Evolutionary conservation across 2,329 filamentous ascomycete species (phyloP).

Genomic region (Cryphonectria japonica): DNA sequence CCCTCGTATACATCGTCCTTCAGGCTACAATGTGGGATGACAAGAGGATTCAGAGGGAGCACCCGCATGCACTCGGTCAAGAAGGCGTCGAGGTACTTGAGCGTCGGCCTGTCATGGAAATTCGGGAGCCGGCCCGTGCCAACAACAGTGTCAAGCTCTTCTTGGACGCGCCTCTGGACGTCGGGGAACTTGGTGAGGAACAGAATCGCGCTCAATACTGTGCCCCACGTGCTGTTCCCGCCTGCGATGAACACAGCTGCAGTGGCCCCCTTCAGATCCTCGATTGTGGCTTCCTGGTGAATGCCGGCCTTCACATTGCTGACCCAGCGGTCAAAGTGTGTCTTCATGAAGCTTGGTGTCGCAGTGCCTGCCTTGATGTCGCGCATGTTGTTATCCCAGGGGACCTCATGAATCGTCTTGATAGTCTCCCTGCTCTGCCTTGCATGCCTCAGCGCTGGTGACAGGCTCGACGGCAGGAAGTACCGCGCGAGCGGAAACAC

Average conservation of each 20-base stretch:
- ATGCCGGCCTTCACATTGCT: constrained; percentile 36
- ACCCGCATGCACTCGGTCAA: constrained; percentile 52
- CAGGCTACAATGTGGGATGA: constrained; percentile 58
- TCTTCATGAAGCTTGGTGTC: constrained; percentile 38
- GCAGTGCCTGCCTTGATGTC: constrained; percentile 40
- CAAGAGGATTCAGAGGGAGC: constrained; percentile 51
- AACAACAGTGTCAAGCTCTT: constrained; percentile 51
- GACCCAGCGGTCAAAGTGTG: constrained; percentile 36
- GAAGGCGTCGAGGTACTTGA: constrained; percentile 51
- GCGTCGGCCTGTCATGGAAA: constrained; percentile 47
- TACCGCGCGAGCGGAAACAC: constrained; percentile 50
- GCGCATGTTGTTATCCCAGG: constrained; percentile 40
- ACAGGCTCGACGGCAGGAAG: constrained; percentile 44
- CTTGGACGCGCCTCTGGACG: constrained; percentile 51
- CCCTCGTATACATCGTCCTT: constrained; percentile 61
- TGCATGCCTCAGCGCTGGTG: constrained; percentile 33
- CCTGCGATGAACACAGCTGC: constrained; percentile 54
- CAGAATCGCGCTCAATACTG: constrained; percentile 46
- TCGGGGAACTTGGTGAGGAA: constrained; percentile 47
- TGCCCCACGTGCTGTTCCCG: constrained; percentile 50
- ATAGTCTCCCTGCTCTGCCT: constrained; percentile 40
- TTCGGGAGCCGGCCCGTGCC: constrained; percentile 49
- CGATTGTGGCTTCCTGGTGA: constrained; percentile 41
- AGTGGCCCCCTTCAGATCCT: constrained; percentile 54
- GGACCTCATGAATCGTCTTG: constrained; percentile 47